Conservation (phyloP, 768 basidiomycete genomes). For the Hygrophorus pudorinus region DNA sequence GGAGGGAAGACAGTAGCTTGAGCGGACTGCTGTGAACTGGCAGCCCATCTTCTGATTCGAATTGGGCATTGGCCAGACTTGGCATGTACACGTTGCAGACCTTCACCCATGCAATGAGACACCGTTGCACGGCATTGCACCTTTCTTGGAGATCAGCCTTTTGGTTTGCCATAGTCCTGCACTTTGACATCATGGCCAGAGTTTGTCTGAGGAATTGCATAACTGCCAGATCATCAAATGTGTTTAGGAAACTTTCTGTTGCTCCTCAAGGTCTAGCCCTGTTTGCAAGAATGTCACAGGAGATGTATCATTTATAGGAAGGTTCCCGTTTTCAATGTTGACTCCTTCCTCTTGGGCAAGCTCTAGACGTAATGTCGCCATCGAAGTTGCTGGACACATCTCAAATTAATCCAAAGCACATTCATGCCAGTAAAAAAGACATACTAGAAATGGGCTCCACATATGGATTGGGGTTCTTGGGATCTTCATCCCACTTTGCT, state of each 20-base stretch:
- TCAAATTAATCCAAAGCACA: neutral
- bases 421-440: neutral
- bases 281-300: conserved; percentile 1
- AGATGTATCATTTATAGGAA: neutral
- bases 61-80: neutral
- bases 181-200: neutral
- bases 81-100: conserved; percentile 7
- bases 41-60: neutral
- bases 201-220: neutral
- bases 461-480: conserved; percentile 4
- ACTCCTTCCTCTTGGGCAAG: neutral
- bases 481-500: conserved; percentile 1
- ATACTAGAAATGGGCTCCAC: neutral
- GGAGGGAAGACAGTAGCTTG: conserved; percentile 1
- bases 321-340: neutral
- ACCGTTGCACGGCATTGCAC: neutral
- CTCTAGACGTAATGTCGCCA: neutral
- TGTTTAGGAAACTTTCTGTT: conserved; percentile 6
- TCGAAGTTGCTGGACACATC: neutral
- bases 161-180: neutral
- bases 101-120: neutral
- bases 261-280: conserved; percentile 8
- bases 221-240: neutral
- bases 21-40: neutral
- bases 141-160: neutral